Percentiles rank a stretch among this genome's conserved stretches.
These are phyloP conservation scores for Zalerion maritima DNA, from an alignment of 495 filamentous ascomycete genomes.

Conservation along the genomic window DNA sequence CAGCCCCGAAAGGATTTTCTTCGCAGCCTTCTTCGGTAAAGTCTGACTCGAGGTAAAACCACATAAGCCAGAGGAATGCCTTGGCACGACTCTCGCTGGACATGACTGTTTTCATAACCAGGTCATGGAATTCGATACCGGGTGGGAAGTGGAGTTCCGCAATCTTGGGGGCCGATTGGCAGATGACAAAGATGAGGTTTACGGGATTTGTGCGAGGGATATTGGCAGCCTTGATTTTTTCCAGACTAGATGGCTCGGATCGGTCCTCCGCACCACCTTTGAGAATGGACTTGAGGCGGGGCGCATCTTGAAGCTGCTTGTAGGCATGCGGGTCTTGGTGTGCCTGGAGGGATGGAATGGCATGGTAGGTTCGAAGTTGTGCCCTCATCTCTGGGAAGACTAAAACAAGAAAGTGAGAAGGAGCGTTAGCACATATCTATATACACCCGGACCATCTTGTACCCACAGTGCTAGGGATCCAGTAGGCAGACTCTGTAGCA, in stretches of 20 bases:
- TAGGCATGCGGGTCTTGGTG: slow-evolving; percentile 91
- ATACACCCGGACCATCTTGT: too few relatives aligned
- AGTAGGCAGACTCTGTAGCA: slow-evolving; percentile 5
- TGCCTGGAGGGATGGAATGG: slow-evolving; percentile 90
- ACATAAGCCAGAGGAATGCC: slow-evolving; percentile 96
- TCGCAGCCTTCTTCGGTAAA: slow-evolving; percentile 69
- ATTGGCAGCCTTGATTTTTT: slow-evolving; percentile 52
- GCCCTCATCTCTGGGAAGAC: slow-evolving; percentile 99
- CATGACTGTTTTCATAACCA: slow-evolving; percentile 77
- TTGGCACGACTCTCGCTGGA: slow-evolving; percentile 72
- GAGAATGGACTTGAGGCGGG: slow-evolving; percentile 87
- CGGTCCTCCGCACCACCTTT: slow-evolving; percentile 93
- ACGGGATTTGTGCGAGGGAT: slow-evolving; percentile 90
- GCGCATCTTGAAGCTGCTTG: slow-evolving; percentile 95
- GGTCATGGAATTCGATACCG: slow-evolving; percentile 82
- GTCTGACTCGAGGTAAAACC: slow-evolving; percentile 97
- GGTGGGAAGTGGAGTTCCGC: slow-evolving; percentile 85
- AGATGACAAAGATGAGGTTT: slow-evolving; percentile 90
- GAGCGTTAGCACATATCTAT: slow-evolving; percentile 3
- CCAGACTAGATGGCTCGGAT: slow-evolving; percentile 71
- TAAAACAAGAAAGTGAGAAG: slow-evolving; percentile 27
- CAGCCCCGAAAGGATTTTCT: slow-evolving; percentile 80
- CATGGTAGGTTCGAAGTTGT: slow-evolving; percentile 93
- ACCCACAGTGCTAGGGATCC: too few relatives aligned
- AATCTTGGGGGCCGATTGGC: slow-evolving; percentile 77